Evolutionary conservation across 202 grass and related monocot species (phyloP), one percentile per base, ranked within the genome.

Genomic region (Zoysia matrella): DNA sequence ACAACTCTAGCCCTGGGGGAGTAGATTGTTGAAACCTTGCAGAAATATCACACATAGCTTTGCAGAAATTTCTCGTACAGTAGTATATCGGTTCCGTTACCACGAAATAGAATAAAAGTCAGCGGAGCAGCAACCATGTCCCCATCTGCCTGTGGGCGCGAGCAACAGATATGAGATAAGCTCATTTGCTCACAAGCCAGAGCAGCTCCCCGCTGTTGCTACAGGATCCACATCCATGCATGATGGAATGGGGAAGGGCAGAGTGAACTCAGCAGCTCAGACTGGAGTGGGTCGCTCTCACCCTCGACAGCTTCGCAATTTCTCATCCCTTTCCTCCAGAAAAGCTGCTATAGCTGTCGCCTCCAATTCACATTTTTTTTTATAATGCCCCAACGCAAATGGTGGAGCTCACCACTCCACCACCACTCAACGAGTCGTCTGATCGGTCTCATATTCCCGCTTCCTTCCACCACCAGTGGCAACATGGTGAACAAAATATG

Each of bases 321-420:
- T 79, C 76, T 52, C 30, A 36, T 30, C 40, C 39, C 11, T 14
- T 45, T 48, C 52, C 42, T 64, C 14, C 69, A 5, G 6, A 65
- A 90, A 86, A 86, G 80, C 79, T 65, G 78, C 6, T 61, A 4
- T 12, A 36, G 30, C 83, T 89, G 85, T 86, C 40, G 53, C 73
- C 78, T 58, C 83, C 57, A 56, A 75, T 83, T 86, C 79, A 86
- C 65, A 65, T 68, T 74, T 89, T 78, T 78, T 89, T 78, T 64
- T 78, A 73, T 82, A 63, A 82, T 78, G 83, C 60, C 47, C 46
- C 60, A 48, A 69, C 49, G 88, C 88, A 69, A 83, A 86, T 90
- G 84, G 88, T 86, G 88, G 88, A 90, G 88, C 88, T 86, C 88
- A 77, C 82, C 66, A 62, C 65, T 75, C 84, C 88, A 90, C 83